Evolutionary conservation across 2,329 filamentous ascomycete genomes (phyloP), one percentile per base, ranked within the genome.

Genomic region (Pseudogymnoascus pannorum): DNA sequence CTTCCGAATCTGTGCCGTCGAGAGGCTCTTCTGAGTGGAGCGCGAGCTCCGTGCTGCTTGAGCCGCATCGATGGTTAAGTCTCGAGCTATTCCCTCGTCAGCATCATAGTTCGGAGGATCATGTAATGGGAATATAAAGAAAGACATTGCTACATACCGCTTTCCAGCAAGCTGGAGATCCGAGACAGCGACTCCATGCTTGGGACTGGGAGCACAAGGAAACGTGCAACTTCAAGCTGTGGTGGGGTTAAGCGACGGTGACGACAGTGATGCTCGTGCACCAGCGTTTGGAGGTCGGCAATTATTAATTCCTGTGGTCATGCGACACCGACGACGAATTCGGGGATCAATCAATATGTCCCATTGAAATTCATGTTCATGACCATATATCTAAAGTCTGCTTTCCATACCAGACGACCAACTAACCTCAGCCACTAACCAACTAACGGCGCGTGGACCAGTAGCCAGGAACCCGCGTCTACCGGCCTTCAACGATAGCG

Each of bases 41-140:
- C 85, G 80, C 64, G 81, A 80, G 72, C 79, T 83, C 71, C 91
- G 85, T 68, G 92, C 92, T 69, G 92, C 91, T 75, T 92, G 91
- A 69, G 94, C 93, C 68, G 94, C 94, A 82, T 99, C 94, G 76
- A 99, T 86, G 62, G 94, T 99, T 72, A 99, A 87, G 77, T 97
- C 94, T 76, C 94, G 89, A 73, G 94, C 94, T 96, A 77, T 48
- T 60, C 59, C 36, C 7, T 38, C 22, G 57, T 58, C 33, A 58
- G 57, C 7, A 24, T 38, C 9, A 51, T 16, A 61, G 29, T 18
- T 20, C 35, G 33, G 44, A 29, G 60, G 2, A 57, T 33, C 14
- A 48, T 31, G 44, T 18, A 38, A 11, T 16, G 31, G 44, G 22
- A 24, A 57, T 29, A 48, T 60, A 22, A 31, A 48, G 16, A 61